These are phyloP conservation scores for Cyclotella sp. DNA, from an alignment of 108 stramenopile genomes.

Conservation along the genomic window DNA sequence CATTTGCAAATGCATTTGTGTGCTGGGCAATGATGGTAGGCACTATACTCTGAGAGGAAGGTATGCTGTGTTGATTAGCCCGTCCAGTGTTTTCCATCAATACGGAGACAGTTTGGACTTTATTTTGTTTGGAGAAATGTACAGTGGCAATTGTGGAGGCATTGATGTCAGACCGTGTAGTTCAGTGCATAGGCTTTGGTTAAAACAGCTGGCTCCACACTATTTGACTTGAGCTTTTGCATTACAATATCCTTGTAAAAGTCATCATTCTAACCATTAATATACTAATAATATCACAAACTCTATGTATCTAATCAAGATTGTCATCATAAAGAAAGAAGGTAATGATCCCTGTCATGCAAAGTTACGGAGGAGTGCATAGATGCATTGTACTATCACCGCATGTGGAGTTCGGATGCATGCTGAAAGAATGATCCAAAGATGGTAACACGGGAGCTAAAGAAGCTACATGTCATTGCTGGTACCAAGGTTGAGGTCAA, in stretches of 20 bases:
- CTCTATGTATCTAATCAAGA: too few relatives aligned
- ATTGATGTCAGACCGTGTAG: slow-evolving; percentile 83
- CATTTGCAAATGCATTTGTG: slow-evolving; percentile 85
- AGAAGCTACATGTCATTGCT: too few relatives aligned
- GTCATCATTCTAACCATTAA: not conserved
- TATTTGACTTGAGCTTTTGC: slow-evolving; percentile 91
- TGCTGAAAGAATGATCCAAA: too few relatives aligned
- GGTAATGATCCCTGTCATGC: not conserved
- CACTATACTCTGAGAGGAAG: too few relatives aligned
- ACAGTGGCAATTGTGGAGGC: slow-evolving; percentile 80
- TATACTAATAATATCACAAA: too few relatives aligned
- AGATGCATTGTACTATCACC: too few relatives aligned
- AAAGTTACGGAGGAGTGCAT: too few relatives aligned
- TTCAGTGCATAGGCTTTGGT: slow-evolving; percentile 93
- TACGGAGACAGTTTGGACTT: slow-evolving; percentile 73
- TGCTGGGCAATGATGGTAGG: slow-evolving; percentile 89
- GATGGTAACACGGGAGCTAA: too few relatives aligned
- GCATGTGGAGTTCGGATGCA: too few relatives aligned
- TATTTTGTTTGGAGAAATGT: slow-evolving; percentile 82
- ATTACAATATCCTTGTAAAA: too few relatives aligned
- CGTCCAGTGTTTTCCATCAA: slow-evolving; percentile 70
- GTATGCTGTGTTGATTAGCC: slow-evolving; percentile 68
- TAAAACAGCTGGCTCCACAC: slow-evolving; percentile 96
- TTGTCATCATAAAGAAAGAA: too few relatives aligned
- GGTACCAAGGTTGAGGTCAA: too few relatives aligned